These are phyloP conservation scores for Aspergillus ruber DNA, from an alignment of 2,329 filamentous ascomycete species.

Conservation along the genomic window DNA sequence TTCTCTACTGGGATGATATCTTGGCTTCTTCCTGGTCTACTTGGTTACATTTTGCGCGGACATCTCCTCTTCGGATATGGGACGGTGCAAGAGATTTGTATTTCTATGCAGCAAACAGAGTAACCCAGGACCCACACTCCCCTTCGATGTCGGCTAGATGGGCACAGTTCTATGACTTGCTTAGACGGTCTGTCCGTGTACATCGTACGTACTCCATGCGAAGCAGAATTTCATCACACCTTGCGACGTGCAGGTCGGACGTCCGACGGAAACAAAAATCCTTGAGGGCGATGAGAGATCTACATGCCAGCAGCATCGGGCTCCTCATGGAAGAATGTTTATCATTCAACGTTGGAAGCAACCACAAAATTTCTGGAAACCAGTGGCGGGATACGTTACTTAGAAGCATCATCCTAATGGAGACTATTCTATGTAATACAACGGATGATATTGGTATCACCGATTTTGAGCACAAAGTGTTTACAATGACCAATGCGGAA, in stretches of 20 bases:
- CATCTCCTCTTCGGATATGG: constrained; percentile 69
- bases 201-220: constrained; percentile 66
- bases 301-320: constrained; percentile 80
- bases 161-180: constrained; percentile 69
- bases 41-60: constrained; percentile 79
- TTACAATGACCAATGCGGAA: constrained; percentile 55
- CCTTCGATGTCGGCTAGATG: constrained; percentile 39
- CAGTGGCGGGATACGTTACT: constrained; percentile 71
- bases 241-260: constrained; percentile 68
- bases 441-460: constrained; percentile 51
- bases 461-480: constrained; percentile 52
- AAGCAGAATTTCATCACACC: constrained; percentile 66
- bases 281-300: constrained; percentile 66
- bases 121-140: constrained; percentile 8
- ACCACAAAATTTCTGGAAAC: constrained; percentile 37
- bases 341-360: constrained; percentile 53
- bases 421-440: constrained; percentile 71
- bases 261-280: constrained; percentile 66
- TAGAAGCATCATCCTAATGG: constrained; percentile 76
- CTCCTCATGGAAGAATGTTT: constrained; percentile 82
- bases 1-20: constrained; percentile 94
- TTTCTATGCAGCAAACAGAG: constrained; percentile 46
- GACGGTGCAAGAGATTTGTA: constrained; percentile 56
- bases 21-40: constrained; percentile 71
- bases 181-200: constrained; percentile 68